These are phyloP conservation scores for Adiantum capillusveneris DNA, from an alignment of 75 land plant genomes.

Conservation along the genomic window DNA sequence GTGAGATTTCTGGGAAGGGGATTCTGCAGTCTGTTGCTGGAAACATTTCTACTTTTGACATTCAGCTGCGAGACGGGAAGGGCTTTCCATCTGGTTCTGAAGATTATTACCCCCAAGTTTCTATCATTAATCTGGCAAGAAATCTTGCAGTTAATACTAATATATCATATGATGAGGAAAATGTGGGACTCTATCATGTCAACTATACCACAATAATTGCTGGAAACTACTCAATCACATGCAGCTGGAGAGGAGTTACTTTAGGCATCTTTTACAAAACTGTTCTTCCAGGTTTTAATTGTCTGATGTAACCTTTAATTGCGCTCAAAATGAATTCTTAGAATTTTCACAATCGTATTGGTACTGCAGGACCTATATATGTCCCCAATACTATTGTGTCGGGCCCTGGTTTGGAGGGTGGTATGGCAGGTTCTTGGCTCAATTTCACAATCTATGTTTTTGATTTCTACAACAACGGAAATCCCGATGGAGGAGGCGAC, in stretches of 20 bases:
- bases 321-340: too few species aligned
- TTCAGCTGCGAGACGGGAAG: constrained; percentile 1
- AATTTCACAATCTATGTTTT: background rate
- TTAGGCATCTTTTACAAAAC: background rate
- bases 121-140: background rate
- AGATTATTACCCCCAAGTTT: background rate
- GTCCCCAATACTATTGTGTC: background rate
- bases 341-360: too few species aligned
- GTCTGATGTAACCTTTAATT: too few species aligned
- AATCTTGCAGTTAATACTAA: background rate
- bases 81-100: background rate
- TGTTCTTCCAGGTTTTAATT: constrained; percentile 2
- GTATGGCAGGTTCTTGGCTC: background rate
- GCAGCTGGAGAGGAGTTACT: background rate
- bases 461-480: background rate
- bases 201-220: background rate
- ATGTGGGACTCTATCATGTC: background rate
- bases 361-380: background rate
- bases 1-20: background rate
- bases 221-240: background rate
- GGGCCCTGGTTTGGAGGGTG: background rate
- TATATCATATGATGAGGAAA: background rate
- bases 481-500: too few species aligned
- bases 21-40: background rate
- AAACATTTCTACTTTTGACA: background rate